Conservation (phyloP, 306 rosid genomes). For the Corylus americana region DNA sequence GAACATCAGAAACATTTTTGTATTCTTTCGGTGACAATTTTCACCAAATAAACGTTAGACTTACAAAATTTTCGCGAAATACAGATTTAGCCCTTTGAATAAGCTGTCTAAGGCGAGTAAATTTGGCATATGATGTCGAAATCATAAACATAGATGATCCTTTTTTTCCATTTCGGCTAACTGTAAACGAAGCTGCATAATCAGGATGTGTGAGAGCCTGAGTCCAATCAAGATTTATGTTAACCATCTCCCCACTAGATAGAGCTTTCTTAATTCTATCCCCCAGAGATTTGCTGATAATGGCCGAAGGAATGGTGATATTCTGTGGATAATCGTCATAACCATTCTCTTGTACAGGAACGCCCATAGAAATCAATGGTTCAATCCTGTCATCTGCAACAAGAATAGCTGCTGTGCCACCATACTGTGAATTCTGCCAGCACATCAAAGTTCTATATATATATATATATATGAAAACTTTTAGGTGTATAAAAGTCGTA, state of each 20-base stretch:
- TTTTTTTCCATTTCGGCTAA: too few species aligned
- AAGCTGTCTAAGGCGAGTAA: too few species aligned
- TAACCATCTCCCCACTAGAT: constrained; percentile 59
- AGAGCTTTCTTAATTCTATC: constrained; percentile 74
- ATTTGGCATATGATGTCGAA: too few species aligned
- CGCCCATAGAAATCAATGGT: constrained; percentile 88
- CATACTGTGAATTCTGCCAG: constrained; percentile 85
- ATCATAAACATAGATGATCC: too few species aligned
- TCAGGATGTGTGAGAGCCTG: constrained; percentile 99
- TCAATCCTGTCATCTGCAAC: constrained; percentile 83
- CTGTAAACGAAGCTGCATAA: background rate
- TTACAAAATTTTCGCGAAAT: too few species aligned
- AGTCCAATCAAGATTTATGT: constrained; percentile 88
- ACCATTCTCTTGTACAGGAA: constrained; percentile 69
- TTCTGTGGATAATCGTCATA: constrained; percentile 68
- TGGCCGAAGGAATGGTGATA: constrained; percentile 82
- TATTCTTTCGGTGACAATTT: too few species aligned
- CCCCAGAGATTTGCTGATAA: constrained; percentile 78
- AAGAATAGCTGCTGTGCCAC: constrained; percentile 91
- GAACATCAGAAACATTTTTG: too few species aligned
- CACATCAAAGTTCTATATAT: constrained; percentile 4
- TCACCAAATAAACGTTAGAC: too few species aligned
- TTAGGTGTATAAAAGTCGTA: background rate
- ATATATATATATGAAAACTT: background rate
- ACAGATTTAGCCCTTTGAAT: too few species aligned